phyloP scores from a whole-genome alignment of 805 yeast species.

The Alloascoidea africana region DNA sequence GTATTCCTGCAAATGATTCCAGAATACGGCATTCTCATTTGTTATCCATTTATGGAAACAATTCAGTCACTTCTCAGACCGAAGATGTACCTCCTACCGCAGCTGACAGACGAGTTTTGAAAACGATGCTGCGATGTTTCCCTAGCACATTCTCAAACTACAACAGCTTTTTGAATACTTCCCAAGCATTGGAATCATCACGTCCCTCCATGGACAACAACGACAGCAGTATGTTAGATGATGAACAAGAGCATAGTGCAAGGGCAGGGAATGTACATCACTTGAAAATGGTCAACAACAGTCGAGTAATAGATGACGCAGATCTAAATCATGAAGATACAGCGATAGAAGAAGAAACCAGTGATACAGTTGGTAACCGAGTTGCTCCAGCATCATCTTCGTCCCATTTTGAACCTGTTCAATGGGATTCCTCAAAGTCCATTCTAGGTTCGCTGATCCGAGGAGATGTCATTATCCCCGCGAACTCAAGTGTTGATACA shows the following conservation, averaged over 20 bases:
- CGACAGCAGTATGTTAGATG: too few relatives aligned
- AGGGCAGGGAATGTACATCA: too few relatives aligned
- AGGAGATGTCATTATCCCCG: conserved; percentile 5
- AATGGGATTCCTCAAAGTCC: not conserved
- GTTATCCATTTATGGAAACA: not conserved
- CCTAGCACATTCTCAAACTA: not conserved
- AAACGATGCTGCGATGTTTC: conserved; percentile 1
- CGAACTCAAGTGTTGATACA: conserved; percentile 7
- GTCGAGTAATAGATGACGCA: too few relatives aligned
- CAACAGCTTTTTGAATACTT: not conserved
- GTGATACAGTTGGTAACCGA: not conserved
- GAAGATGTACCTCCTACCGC: too few relatives aligned
- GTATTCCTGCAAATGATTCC: conserved; percentile 14
- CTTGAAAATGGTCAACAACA: too few relatives aligned
- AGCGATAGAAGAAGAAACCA: not conserved
- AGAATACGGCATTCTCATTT: not conserved
- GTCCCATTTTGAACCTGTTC: too few relatives aligned
- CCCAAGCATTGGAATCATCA: not conserved
- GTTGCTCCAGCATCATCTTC: too few relatives aligned
- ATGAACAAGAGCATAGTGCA: not conserved
- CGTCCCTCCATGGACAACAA: too few relatives aligned
- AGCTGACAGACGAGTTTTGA: not conserved
- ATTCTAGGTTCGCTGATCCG: conserved; percentile 9
- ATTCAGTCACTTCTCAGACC: conserved; percentile 4
- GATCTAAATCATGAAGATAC: not conserved